Conservation (phyloP, 2,329 filamentous ascomycete species). For the Pseudogymnoascus pannorum region DNA sequence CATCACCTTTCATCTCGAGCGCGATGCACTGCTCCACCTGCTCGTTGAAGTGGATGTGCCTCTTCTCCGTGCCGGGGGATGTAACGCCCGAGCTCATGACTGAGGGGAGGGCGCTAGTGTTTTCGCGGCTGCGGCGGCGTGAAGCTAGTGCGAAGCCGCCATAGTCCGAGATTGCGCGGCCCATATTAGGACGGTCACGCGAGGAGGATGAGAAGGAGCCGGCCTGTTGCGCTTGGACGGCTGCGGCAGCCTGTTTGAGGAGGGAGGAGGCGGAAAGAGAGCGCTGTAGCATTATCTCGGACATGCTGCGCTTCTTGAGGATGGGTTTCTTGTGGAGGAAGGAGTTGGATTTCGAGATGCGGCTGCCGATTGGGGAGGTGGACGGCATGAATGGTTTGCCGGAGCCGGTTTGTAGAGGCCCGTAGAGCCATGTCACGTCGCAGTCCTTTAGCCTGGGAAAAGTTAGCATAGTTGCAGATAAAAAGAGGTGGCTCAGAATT, state of each 20-base stretch:
- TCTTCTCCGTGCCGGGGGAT: constrained; percentile 60
- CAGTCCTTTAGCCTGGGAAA: constrained; percentile 79
- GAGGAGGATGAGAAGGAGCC: constrained; percentile 31
- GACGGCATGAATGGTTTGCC: constrained; percentile 44
- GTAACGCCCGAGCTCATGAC: constrained; percentile 64
- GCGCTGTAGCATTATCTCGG: constrained; percentile 85
- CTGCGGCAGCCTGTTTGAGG: constrained; percentile 56
- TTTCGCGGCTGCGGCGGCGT: constrained; percentile 52
- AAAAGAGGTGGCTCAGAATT: constrained; percentile 29
- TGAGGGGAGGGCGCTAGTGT: constrained; percentile 52
- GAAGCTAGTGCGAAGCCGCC: constrained; percentile 57
- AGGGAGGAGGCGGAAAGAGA: constrained; percentile 84
- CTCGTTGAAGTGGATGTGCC: constrained; percentile 93
- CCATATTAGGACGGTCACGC: constrained; percentile 42
- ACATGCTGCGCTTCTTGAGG: constrained; percentile 93
- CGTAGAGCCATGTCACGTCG: constrained; percentile 96
- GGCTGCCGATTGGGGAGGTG: constrained; percentile 39
- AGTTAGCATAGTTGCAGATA: constrained; percentile 25
- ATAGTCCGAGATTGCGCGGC: constrained; percentile 62
- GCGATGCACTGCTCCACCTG: constrained; percentile 95
- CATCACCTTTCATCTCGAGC: constrained; percentile 73
- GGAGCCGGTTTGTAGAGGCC: constrained; percentile 71
- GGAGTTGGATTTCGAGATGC: constrained; percentile 52
- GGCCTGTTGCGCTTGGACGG: constrained; percentile 36
- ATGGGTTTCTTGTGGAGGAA: constrained; percentile 64